Evolutionary conservation across 495 filamentous ascomycete genomes (phyloP), one percentile per base, ranked within the genome.

Genomic region (Chaetomium cochliodes): DNA sequence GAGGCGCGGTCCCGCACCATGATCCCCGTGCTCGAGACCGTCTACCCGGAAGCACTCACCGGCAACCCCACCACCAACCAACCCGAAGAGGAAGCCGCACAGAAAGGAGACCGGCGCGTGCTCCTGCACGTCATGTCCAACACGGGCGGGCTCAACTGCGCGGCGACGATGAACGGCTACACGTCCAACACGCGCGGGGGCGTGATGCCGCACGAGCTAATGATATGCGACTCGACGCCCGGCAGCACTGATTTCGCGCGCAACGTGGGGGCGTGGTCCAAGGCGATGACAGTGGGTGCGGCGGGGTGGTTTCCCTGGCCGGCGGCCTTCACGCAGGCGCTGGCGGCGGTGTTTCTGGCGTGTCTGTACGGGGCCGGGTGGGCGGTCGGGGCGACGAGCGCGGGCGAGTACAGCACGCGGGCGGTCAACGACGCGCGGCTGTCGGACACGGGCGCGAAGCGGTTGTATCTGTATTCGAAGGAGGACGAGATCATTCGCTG

Each of bases 401-500:
- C 78, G 8, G 78, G 75, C 13, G 64, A 69, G 16, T 77, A 71
- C 33, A 78, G 74, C 60, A 69, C 64, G 39, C 65, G 62, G 23
- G 77, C 72, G 3, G 77, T 79, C 64, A 70, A 77, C 15, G 70
- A 81, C 47, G 67, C 71, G 37, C 54, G 53, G 3, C 66, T 72
- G 26, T 73, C 72, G 28, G 72, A 70, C 28, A 66, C 44, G 5
- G 42, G 37, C 0, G 76, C 78, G 25, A 72, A 67, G 46, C 67
- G 80, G 46, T 20, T 85, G 49, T 85, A 84, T 65, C 64, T 84
- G 11, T 85, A 85, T 66, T 81, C 79, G 20, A 83, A 82, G 68
- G 76, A 77, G 46, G 84, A 86, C 72, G 79, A 84, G 63, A 78
- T 86, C 26, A 85, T 85, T 56, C 65, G 74, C 44, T 84, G 77